Conservation (phyloP, 306 rosid genomes). For the Sindora glabra region DNA sequence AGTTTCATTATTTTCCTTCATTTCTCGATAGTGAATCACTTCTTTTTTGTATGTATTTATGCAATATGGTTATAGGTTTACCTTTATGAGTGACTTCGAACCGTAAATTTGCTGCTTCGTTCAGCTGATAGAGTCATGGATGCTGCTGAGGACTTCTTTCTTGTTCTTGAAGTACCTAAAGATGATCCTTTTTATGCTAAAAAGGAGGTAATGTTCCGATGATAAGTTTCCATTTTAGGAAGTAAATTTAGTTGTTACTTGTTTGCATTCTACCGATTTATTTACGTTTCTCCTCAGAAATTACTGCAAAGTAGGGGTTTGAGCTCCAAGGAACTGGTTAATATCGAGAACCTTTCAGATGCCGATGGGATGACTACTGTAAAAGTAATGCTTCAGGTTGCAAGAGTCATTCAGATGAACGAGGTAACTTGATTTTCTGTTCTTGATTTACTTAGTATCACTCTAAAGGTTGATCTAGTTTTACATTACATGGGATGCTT, state of each 20-base stretch:
- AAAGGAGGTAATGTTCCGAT: conserved; percentile 51
- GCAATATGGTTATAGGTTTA: not conserved
- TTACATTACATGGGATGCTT: not conserved
- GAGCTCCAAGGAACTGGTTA: conserved; percentile 41
- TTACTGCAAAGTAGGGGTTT: conserved; percentile 54
- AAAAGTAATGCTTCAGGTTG: conserved; percentile 50
- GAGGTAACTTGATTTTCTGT: conserved; percentile 51
- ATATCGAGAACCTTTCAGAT: conserved; percentile 24
- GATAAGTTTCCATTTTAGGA: not conserved
- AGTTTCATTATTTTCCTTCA: not conserved
- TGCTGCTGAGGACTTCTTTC: conserved; percentile 28
- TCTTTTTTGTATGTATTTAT: not conserved
- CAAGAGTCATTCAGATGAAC: conserved; percentile 57
- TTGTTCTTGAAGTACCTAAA: conserved; percentile 58
- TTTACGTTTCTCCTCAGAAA: conserved; percentile 37
- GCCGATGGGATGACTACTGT: conserved; percentile 32
- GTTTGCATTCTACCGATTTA: not conserved
- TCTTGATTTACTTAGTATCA: conserved; percentile 11
- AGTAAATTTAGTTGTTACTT: not conserved
- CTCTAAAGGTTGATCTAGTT: conserved; percentile 2
- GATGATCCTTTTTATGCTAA: conserved; percentile 41
- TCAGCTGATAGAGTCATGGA: conserved; percentile 18
- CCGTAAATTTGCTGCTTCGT: conserved; percentile 29
- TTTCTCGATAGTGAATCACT: not conserved
- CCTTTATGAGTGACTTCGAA: conserved; percentile 10